Conservation (phyloP, 345 rosid species). For the Adansonia digitata region DNA sequence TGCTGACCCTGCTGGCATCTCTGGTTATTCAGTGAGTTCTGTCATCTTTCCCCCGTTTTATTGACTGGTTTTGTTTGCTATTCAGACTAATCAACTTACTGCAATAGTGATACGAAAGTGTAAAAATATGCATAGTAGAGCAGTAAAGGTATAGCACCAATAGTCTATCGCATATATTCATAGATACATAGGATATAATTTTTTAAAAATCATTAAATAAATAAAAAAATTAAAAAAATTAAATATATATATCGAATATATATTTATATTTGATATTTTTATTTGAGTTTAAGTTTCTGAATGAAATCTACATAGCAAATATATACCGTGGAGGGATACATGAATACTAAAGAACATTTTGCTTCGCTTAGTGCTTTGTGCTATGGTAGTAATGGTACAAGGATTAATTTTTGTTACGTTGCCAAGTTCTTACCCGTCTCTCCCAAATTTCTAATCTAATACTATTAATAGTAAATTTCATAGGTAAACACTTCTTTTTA, state of each 20-base stretch:
- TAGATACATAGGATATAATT: too few relatives aligned
- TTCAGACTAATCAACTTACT: neutral
- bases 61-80: neutral
- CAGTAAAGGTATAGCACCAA: neutral
- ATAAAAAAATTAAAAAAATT: too few relatives aligned
- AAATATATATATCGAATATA: too few relatives aligned
- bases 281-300: too few relatives aligned
- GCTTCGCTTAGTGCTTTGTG: neutral
- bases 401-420: neutral
- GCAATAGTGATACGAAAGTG: neutral
- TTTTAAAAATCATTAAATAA: too few relatives aligned
- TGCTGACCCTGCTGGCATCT: constrained; percentile 75
- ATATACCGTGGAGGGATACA: neutral
- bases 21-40: constrained; percentile 77
- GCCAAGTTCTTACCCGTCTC: neutral
- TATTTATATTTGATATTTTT: too few relatives aligned
- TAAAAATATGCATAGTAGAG: neutral
- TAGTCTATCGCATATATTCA: too few relatives aligned
- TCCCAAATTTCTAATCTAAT: neutral
- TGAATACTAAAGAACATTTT: neutral
- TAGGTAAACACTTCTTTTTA: neutral
- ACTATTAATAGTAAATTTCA: neutral
- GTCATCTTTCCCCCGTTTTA: neutral
- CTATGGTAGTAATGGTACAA: neutral
- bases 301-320: neutral